phyloP scores from a whole-genome alignment of 441 rosid genomes.

The Mallotus japonicus region DNA sequence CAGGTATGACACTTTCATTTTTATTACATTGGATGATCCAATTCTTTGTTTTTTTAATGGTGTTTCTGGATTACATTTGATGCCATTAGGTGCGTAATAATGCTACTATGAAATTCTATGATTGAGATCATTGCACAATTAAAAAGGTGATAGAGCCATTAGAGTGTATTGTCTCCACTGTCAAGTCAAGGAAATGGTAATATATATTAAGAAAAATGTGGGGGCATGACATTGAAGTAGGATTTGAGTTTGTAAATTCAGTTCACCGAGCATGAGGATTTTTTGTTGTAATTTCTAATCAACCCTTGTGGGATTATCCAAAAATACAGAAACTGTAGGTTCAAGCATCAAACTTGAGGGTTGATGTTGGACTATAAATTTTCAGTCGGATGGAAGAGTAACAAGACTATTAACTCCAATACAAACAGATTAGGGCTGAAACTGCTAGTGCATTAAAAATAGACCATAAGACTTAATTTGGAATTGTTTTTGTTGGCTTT shows the following conservation, averaged over 20 bases:
- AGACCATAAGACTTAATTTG: not conserved
- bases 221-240: too few relatives aligned
- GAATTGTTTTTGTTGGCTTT: not conserved
- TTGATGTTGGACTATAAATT: not conserved
- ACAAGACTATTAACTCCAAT: not conserved
- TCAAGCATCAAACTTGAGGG: not conserved
- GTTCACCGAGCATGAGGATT: too few relatives aligned
- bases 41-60: not conserved
- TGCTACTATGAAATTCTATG: too few relatives aligned
- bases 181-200: not conserved
- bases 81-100: too few relatives aligned
- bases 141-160: too few relatives aligned
- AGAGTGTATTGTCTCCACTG: too few relatives aligned
- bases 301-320: not conserved
- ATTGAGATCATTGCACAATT: too few relatives aligned
- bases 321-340: not conserved
- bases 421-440: not conserved
- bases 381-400: not conserved
- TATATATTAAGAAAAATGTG: too few relatives aligned
- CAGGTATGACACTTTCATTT: slow-evolving; percentile 47
- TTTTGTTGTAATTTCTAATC: too few relatives aligned
- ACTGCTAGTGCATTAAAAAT: not conserved
- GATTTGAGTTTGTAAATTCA: too few relatives aligned
- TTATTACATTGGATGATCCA: not conserved
- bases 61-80: too few relatives aligned